Conservation (phyloP, 805 yeast genomes). For the Spathaspora girioi region DNA sequence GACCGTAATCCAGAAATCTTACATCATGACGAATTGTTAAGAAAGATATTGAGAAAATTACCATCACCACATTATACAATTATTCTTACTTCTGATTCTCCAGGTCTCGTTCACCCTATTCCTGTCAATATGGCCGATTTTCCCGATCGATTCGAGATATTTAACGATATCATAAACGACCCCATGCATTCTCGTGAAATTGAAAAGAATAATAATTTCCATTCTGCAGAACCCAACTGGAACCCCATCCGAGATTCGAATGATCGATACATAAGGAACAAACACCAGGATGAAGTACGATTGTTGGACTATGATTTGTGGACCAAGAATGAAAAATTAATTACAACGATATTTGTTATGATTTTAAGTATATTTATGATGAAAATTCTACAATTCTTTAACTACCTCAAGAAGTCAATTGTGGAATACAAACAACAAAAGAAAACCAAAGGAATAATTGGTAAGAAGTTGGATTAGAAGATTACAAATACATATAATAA, state of each 20-base stretch:
- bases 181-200: slow-evolving; percentile 47
- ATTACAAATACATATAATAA: not conserved
- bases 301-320: slow-evolving; percentile 45
- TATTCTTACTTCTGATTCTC: slow-evolving; percentile 42
- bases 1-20: slow-evolving; percentile 20
- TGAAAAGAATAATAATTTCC: slow-evolving; percentile 49
- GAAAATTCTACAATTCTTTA: slow-evolving; percentile 6
- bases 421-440: slow-evolving; percentile 1
- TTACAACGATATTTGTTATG: slow-evolving; percentile 35
- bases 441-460: not conserved
- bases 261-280: slow-evolving; percentile 25
- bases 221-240: slow-evolving; percentile 26
- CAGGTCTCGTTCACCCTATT: slow-evolving; percentile 24
- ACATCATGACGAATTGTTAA: slow-evolving; percentile 44
- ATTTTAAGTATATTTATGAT: slow-evolving; percentile 8
- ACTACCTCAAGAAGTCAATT: slow-evolving; percentile 2
- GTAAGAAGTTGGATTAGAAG: not conserved
- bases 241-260: slow-evolving; percentile 24
- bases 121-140: slow-evolving; percentile 26
- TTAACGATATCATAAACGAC: slow-evolving; percentile 55
- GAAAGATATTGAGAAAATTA: slow-evolving; percentile 56
- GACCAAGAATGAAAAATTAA: slow-evolving; percentile 46
- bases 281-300: slow-evolving; percentile 31
- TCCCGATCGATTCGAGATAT: slow-evolving; percentile 40
- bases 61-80: slow-evolving; percentile 74